Evolutionary conservation across 495 filamentous ascomycete genomes (phyloP), one percentile per base, ranked within the genome.

Genomic region (Lasiosphaeriaceae sp.): DNA sequence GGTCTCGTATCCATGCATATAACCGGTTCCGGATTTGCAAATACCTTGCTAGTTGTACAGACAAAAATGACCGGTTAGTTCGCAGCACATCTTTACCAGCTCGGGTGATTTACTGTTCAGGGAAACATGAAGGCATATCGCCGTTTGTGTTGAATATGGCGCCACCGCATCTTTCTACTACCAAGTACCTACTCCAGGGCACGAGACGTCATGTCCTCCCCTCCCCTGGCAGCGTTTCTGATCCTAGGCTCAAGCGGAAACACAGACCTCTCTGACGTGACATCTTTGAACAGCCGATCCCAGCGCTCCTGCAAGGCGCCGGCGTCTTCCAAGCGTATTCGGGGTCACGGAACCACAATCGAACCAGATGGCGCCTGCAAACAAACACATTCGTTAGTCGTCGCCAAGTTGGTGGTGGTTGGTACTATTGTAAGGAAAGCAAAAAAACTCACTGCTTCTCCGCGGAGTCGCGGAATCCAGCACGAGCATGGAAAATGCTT

Each of bases 271-370:
- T 83, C 77, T 14, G 72, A 69, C 3, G 61, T 75, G 26, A 84
- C 73, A 26, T 72, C 75, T 16, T 74, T 71, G 57, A 81, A 85
- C 4, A 86, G 68, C 6, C 72, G 68, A 47, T 77, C 73, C 80
- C 81, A 85, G 3, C 76, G 69, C n/a, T 67, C 61, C 49, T 69
- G 62, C 44, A 83, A 68, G 11, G 64, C 69, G 8, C 63, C 0
- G 84, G 84, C 11, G 76, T 81, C 46, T 74, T 58, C 81, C 83
- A 86, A 1, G 78, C 77, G 51, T 77, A 69, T 50, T 84, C 81
- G 1, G 78, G 74, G 49, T 84, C 79, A 12, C 80, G 75, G 50
- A 86, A 64, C 82, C 82, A 86, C 12, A 86, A 65, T 6, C 82
- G 69, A 11, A 86, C 49, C 1, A 86, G 67, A 66, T 86, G 82